A percentile compares a stretch with the other conserved stretches of the same genome.
phyloP scores from a whole-genome alignment of 2,329 filamentous ascomycete genomes.

The Colletotrichum musae region DNA sequence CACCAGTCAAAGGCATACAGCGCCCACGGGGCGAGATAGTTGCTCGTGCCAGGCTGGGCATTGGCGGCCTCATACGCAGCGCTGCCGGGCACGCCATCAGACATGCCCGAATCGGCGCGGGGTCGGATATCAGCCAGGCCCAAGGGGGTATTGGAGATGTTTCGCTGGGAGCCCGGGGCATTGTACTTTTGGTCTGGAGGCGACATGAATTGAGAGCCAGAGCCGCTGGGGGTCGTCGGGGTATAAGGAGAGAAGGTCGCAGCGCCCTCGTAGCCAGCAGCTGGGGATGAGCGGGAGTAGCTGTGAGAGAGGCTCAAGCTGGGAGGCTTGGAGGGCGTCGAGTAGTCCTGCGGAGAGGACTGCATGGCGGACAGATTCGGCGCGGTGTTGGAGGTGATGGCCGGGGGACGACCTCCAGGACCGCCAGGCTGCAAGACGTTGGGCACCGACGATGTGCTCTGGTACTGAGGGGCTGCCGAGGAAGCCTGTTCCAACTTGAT shows the following conservation, averaged over 20 bases:
- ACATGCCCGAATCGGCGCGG: conserved; percentile 84
- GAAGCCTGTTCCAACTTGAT: conserved; percentile 65
- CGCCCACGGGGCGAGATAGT: conserved; percentile 94
- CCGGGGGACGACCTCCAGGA: conserved; percentile 50
- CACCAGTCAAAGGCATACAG: conserved; percentile 99
- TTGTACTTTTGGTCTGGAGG: conserved; percentile 64
- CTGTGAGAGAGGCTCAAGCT: conserved; percentile 77
- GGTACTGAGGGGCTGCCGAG: conserved; percentile 57
- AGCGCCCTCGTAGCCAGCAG: conserved; percentile 68
- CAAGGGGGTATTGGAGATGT: conserved; percentile 86
- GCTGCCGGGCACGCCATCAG: conserved; percentile 77
- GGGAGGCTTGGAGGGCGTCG: conserved; percentile 76
- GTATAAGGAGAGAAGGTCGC: conserved; percentile 68
- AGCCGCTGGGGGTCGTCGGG: conserved; percentile 74
- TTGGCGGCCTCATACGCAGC: conserved; percentile 76
- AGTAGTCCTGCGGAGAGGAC: conserved; percentile 65
- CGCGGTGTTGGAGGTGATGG: conserved; percentile 60
- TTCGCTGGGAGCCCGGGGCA: conserved; percentile 71
- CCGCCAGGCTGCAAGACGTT: conserved; percentile 71
- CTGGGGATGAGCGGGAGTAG: conserved; percentile 89
- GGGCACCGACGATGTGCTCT: conserved; percentile 62
- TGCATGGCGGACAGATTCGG: conserved; percentile 64
- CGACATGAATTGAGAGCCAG: conserved; percentile 42
- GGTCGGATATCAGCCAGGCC: conserved; percentile 94
- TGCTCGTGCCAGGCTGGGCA: conserved; percentile 82